Evolutionary conservation across 2,329 filamentous ascomycete genomes (phyloP).

Genomic region (Ampelomyces quisqualis): DNA sequence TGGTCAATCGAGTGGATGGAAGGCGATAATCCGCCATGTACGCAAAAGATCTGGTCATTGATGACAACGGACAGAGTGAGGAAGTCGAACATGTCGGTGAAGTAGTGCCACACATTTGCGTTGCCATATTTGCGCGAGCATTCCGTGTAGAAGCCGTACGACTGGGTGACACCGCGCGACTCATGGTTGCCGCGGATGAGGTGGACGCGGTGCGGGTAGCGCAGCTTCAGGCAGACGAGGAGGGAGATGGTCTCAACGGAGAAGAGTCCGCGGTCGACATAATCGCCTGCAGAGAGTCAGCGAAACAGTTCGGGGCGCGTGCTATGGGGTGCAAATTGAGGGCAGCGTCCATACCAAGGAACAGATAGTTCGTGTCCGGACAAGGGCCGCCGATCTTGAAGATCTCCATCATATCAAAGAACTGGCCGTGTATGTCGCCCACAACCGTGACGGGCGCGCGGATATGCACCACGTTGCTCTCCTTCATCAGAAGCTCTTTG

Average conservation of each 20-base stretch:
- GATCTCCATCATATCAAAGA: slow-evolving; percentile 98
- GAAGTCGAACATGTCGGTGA: slow-evolving; percentile 99
- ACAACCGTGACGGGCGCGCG: slow-evolving; percentile 94
- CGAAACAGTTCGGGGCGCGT: no score
- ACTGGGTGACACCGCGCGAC: slow-evolving; percentile 95
- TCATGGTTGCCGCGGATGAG: slow-evolving; percentile 98
- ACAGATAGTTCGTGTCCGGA: slow-evolving; percentile 97
- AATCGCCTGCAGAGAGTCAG: slow-evolving; percentile 68
- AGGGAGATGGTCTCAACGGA: slow-evolving; percentile 98
- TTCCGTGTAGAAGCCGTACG: slow-evolving; percentile 98
- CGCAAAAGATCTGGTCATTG: slow-evolving; percentile 98
- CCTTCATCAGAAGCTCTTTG: slow-evolving; percentile 97
- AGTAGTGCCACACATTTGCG: slow-evolving; percentile 98
- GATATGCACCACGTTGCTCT: slow-evolving; percentile 99
- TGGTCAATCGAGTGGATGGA: slow-evolving; percentile 98
- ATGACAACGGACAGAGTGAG: slow-evolving; percentile 95
- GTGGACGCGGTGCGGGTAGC: slow-evolving; percentile 94
- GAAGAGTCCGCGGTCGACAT: slow-evolving; percentile 97
- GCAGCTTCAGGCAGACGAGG: slow-evolving; percentile 92
- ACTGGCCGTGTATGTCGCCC: slow-evolving; percentile 97
- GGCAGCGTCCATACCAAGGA: slow-evolving; percentile 66
- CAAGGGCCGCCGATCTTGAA: slow-evolving; percentile 98
- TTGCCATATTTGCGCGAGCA: slow-evolving; percentile 98
- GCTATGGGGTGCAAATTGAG: slow-evolving; percentile 10
- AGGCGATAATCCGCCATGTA: slow-evolving; percentile 73